These are phyloP conservation scores for Hydrangea macrophylla DNA, from an alignment of 148 eudicot genomes.

Conservation along the genomic window DNA sequence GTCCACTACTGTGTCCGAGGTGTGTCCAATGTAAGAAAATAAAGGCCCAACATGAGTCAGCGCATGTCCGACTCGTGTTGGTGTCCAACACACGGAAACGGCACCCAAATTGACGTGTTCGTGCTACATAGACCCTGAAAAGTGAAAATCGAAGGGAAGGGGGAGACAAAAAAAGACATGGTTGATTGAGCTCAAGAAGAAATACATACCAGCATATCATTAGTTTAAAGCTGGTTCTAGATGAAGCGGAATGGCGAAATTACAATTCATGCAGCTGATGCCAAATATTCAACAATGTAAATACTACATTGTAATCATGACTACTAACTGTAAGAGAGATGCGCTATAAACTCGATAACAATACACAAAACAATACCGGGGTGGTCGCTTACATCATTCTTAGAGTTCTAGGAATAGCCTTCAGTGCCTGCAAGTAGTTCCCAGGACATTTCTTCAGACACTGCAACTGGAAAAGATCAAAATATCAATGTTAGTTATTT, in stretches of 20 bases:
- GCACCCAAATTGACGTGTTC: too few relatives aligned
- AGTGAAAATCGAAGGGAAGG: too few relatives aligned
- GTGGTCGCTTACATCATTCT: slow-evolving; percentile 90
- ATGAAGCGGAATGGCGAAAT: not conserved
- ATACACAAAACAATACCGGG: not conserved
- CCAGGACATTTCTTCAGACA: slow-evolving; percentile 78
- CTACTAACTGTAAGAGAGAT: not conserved
- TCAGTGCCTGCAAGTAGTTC: slow-evolving; percentile 74
- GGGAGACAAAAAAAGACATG: not conserved
- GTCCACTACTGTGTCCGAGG: too few relatives aligned
- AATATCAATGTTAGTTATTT: slow-evolving; percentile 1
- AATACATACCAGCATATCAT: not conserved
- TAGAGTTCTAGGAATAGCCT: slow-evolving; percentile 86
- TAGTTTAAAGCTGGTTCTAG: not conserved
- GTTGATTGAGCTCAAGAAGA: not conserved
- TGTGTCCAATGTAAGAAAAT: too few relatives aligned
- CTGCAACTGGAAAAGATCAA: slow-evolving; percentile 52
- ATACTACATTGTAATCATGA: not conserved
- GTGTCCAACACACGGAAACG: too few relatives aligned
- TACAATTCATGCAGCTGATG: not conserved
- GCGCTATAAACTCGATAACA: not conserved
- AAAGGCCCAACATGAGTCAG: too few relatives aligned
- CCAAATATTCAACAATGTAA: not conserved
- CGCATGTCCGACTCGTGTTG: too few relatives aligned
- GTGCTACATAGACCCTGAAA: too few relatives aligned